These are phyloP conservation scores for Aspergillus sp. DNA, from an alignment of 2,329 filamentous ascomycete species.

Conservation along the genomic window DNA sequence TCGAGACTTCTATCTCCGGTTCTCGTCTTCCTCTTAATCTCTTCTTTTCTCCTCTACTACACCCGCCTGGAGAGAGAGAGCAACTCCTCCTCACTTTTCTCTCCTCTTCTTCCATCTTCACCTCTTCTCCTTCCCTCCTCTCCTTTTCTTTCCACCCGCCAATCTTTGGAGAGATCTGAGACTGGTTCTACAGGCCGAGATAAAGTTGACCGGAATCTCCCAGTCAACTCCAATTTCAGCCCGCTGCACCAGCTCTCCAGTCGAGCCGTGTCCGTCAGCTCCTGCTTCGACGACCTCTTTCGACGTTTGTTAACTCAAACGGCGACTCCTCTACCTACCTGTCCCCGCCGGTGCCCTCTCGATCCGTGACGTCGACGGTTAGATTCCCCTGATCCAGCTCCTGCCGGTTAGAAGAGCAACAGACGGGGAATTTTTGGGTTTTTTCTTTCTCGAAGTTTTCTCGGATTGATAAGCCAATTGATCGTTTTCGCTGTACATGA, in stretches of 20 bases:
- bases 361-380: slow-evolving; percentile 27
- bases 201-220: slow-evolving; percentile 1
- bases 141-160: slow-evolving; percentile 20
- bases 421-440: slow-evolving; percentile 18
- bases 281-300: slow-evolving; percentile 29
- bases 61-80: slow-evolving; percentile 41
- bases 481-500: slow-evolving; percentile 20
- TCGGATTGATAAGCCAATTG: slow-evolving; percentile 12
- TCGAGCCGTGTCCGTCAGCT: slow-evolving; percentile 36
- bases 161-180: slow-evolving; percentile 37
- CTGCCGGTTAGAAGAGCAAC: slow-evolving; percentile 36
- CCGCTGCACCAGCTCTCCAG: slow-evolving; percentile 29
- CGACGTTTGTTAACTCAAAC: slow-evolving; percentile 39
- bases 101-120: slow-evolving; percentile 23
- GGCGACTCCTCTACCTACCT: slow-evolving; percentile 22
- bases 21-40: slow-evolving; percentile 11
- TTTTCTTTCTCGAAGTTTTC: slow-evolving; percentile 14
- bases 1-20: slow-evolving; percentile 21
- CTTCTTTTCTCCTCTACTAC: slow-evolving; percentile 33
- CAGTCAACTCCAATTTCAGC: slow-evolving; percentile 23
- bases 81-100: slow-evolving; percentile 31
- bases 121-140: slow-evolving; percentile 28
- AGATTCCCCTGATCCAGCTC: slow-evolving; percentile 31
- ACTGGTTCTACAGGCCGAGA: slow-evolving; percentile 28
- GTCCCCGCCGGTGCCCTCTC: slow-evolving; percentile 26